phyloP scores from a whole-genome alignment of 2,329 filamentous ascomycete genomes.

The Neofusicoccum parvum region DNA sequence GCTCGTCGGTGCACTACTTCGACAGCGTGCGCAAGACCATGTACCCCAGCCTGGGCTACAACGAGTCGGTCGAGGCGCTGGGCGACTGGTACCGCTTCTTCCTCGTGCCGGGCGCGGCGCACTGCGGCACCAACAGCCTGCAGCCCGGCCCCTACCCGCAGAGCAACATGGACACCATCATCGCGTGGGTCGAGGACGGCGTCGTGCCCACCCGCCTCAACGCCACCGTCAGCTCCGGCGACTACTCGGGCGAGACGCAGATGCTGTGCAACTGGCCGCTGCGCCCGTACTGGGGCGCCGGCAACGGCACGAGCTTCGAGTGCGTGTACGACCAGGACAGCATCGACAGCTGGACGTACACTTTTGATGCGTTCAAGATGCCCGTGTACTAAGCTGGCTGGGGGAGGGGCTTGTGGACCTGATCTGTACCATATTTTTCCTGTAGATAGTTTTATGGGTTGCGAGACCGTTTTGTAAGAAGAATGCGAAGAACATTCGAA shows the following conservation, averaged over 20 bases:
- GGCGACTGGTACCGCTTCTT: conserved; percentile 59
- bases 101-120: conserved; percentile 26
- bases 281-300: conserved; percentile 28
- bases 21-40: conserved; percentile 56
- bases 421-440: too few species aligned
- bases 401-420: too few species aligned
- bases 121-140: conserved; percentile 22
- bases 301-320: conserved; percentile 4
- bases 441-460: too few species aligned
- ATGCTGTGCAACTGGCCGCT: conserved; percentile 45
- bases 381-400: conserved; percentile 19
- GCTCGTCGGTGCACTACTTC: conserved; percentile 58
- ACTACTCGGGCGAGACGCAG: conserved; percentile 37
- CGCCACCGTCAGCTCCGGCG: conserved; percentile 38
- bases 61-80: conserved; percentile 37
- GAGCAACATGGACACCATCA: conserved; percentile 22
- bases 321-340: conserved; percentile 16
- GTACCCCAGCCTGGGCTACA: conserved; percentile 35
- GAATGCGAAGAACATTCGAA: too few species aligned
- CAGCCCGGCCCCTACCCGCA: conserved; percentile 24
- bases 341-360: conserved; percentile 17
- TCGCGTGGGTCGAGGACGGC: conserved; percentile 27
- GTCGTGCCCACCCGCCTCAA: conserved; percentile 41
- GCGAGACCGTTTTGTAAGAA: too few species aligned
- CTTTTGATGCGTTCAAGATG: conserved; percentile 15